These are phyloP conservation scores for Monsonia emarginata DNA, from an alignment of 441 rosid genomes.

Conservation along the genomic window DNA sequence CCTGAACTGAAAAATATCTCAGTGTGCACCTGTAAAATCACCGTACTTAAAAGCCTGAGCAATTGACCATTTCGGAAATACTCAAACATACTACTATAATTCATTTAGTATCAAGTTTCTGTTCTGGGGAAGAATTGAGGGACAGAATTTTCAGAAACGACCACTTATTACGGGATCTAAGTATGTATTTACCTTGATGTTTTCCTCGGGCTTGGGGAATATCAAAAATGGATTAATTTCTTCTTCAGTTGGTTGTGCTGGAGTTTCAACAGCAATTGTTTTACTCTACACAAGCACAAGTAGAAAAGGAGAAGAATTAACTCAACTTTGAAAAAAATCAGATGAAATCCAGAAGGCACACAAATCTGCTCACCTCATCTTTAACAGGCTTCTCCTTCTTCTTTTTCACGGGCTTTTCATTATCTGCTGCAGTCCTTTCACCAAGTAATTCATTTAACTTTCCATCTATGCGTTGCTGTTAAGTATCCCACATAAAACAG, in stretches of 20 bases:
- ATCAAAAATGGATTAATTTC: conserved; percentile 71
- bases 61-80: neutral
- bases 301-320: conserved; percentile 1
- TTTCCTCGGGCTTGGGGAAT: conserved; percentile 80
- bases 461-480: conserved; percentile 59
- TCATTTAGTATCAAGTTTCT: too few relatives aligned
- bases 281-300: conserved; percentile 36
- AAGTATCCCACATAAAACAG: conserved; percentile 2
- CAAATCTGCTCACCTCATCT: conserved; percentile 43
- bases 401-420: conserved; percentile 77
- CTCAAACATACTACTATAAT: neutral
- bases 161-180: neutral
- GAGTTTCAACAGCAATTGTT: conserved; percentile 35
- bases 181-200: conserved; percentile 47
- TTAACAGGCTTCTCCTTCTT: conserved; percentile 85
- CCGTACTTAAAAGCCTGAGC: conserved; percentile 7
- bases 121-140: neutral
- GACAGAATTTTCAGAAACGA: neutral
- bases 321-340: neutral
- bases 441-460: conserved; percentile 74
- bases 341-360: conserved; percentile 8
- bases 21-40: conserved; percentile 61
- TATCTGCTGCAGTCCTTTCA: conserved; percentile 79
- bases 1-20: conserved; percentile 68
- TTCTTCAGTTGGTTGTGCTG: conserved; percentile 65